phyloP scores from a whole-genome alignment of 2,329 filamentous ascomycete species.

The Podosphaera aphanis region DNA sequence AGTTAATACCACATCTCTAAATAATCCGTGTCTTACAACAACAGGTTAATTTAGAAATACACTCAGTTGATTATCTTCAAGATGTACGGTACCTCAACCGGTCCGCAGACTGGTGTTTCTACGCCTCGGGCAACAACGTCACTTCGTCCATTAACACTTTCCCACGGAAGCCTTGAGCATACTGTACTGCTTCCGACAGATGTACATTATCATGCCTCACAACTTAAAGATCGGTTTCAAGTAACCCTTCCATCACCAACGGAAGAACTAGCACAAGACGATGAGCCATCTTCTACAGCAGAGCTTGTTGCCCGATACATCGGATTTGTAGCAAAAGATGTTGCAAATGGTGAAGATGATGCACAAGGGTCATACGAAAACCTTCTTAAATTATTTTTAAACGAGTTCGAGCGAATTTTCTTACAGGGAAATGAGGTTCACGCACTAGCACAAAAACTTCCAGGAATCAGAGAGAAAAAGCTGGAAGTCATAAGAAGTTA shows the following conservation, averaged over 20 bases:
- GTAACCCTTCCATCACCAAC: slow-evolving; percentile 71
- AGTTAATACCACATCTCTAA: neutral
- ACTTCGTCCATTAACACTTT: slow-evolving; percentile 70
- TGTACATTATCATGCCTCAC: slow-evolving; percentile 85
- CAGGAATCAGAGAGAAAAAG: slow-evolving; percentile 86
- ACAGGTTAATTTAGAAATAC: slow-evolving; percentile 1
- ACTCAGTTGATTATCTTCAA: slow-evolving; percentile 15
- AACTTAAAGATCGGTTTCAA: slow-evolving; percentile 78
- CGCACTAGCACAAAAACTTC: slow-evolving; percentile 60
- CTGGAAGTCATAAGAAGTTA: slow-evolving; percentile 73
- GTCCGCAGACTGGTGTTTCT: slow-evolving; percentile 85
- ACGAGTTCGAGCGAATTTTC: slow-evolving; percentile 91
- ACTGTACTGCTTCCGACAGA: slow-evolving; percentile 87
- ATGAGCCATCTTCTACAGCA: slow-evolving; percentile 87
- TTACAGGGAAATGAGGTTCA: slow-evolving; percentile 92
- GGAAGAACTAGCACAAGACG: slow-evolving; percentile 91
- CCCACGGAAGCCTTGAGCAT: slow-evolving; percentile 87
- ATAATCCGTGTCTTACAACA: slow-evolving; percentile 2
- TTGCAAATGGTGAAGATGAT: slow-evolving; percentile 82
- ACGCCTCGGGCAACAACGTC: slow-evolving; percentile 87
- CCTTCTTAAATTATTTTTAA: slow-evolving; percentile 73
- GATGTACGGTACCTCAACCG: slow-evolving; percentile 72
- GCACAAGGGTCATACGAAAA: slow-evolving; percentile 73
- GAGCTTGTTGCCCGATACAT: slow-evolving; percentile 89
- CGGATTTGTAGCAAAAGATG: slow-evolving; percentile 67